Base-by-base conservation (phyloP, 441 rosid species). In the Lagerstroemia fauriei region DNA sequence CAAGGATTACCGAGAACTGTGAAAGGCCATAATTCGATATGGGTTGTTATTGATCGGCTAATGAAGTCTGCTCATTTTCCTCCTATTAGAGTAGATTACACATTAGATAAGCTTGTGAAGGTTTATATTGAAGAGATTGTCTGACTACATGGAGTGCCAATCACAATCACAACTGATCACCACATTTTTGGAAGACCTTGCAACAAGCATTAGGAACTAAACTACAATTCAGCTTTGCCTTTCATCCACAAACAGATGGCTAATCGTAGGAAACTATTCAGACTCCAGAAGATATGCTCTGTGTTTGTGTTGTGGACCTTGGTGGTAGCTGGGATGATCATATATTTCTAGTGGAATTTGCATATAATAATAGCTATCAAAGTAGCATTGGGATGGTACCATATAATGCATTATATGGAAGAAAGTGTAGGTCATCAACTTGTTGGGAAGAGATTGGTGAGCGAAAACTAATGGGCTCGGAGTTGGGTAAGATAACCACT, bases 401-500 rank as follows among this genome's bases (percentile, higher is more conserved):
- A 1, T 78, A 63, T 68, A 59, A 78, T 7, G 59, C 81, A n/a
- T n/a, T n/a, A n/a, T n/a, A 66, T 66, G 81, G 56, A 13, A 78
- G 56, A 53, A 65, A n/a, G 68, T 78, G 81, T 38, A 63, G 73
- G 27, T 8, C 81, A 7, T 56, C 57, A 1, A 6, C 65, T 9
- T 66, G 56, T 65, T 78, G 53, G 81, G 73, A 63, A 8, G 81
- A 78, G 25, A 63, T 46, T 29, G 75, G 73, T 25, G 81, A 78
- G n/a, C 9, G 73, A 29, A 31, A 14, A 9, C 22, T 61, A 18
- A 24, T 25, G 8, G 32, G 81, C 1, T 56, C 56, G 25, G 73
- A 81, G n/a, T 20, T 57, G 25, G 63, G 8, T 6, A 7, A 48
- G 51, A 48, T 48, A 6, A 48, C 51, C 12, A 48, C 51, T 48